Evolutionary conservation across 352 stramenopile species (phyloP).

Genomic region (Aphanomyces stellatus): DNA sequence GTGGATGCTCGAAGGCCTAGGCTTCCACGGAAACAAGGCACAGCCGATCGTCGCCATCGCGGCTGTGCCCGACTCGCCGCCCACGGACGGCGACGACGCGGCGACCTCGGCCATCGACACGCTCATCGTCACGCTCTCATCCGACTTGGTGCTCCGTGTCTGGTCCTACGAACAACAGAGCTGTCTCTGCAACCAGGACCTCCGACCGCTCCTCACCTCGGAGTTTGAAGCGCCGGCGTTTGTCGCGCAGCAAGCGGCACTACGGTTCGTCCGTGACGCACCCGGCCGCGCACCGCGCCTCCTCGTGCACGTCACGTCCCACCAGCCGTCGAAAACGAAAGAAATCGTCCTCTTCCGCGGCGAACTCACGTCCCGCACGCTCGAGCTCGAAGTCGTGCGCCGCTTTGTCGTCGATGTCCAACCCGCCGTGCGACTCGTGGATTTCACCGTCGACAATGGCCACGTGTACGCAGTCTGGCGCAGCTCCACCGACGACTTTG

Average conservation of each 20-base stretch:
- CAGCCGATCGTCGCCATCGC: conserved; percentile 5
- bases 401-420: not conserved
- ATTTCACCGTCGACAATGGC: not conserved
- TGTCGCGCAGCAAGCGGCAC: not conserved
- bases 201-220: not conserved
- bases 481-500: not conserved
- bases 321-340: not conserved
- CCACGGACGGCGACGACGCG: not conserved
- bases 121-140: conserved; percentile 3
- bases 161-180: conserved; percentile 13
- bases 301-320: not conserved
- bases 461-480: conserved; percentile 1
- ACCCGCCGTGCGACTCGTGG: not conserved
- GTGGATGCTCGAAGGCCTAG: not conserved
- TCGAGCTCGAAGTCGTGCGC: conserved; percentile 2
- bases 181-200: conserved; percentile 6
- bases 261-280: not conserved
- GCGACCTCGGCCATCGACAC: not conserved
- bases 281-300: not conserved
- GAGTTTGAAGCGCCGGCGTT: not conserved
- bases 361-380: not conserved
- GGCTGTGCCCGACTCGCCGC: not conserved
- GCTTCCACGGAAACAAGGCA: not conserved
- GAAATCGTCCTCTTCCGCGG: conserved; percentile 13
- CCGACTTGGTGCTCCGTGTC: conserved; percentile 7